Conservation (phyloP, 306 rosid species). For the Rosa rugosa region DNA sequence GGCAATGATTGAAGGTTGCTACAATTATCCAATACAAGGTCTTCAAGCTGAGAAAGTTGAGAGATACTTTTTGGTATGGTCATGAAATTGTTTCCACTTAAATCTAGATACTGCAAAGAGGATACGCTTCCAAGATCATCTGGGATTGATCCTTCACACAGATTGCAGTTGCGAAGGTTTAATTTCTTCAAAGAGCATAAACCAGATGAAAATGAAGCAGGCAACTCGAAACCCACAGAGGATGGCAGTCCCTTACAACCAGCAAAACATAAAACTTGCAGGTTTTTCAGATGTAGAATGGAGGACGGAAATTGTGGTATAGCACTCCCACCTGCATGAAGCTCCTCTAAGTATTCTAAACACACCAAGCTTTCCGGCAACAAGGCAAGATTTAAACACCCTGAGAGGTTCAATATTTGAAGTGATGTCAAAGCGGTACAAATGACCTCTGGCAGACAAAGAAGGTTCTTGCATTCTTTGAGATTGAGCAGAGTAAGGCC, state of each 20-base stretch:
- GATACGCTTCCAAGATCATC: constrained; percentile 1
- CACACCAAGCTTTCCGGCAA: constrained; percentile 22
- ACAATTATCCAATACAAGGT: constrained; percentile 14
- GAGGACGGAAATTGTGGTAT: constrained; percentile 14
- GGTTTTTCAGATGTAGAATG: constrained; percentile 13
- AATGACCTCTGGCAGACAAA: constrained; percentile 3
- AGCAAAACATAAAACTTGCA: not conserved
- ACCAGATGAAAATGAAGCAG: not conserved
- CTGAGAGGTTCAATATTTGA: constrained; percentile 6
- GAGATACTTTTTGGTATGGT: constrained; percentile 22
- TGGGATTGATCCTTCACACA: constrained; percentile 14
- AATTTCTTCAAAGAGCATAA: not conserved
- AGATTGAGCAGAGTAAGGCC: constrained; percentile 14
- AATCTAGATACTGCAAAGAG: constrained; percentile 14
- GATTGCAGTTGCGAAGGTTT: constrained; percentile 16
- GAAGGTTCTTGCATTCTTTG: constrained; percentile 3
- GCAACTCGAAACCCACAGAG: not conserved
- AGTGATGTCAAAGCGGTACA: constrained; percentile 15
- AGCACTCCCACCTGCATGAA: constrained; percentile 7
- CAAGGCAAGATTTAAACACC: constrained; percentile 7
- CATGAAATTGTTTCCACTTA: constrained; percentile 7
- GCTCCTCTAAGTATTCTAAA: constrained; percentile 17
- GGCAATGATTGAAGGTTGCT: constrained; percentile 14
- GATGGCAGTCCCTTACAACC: constrained; percentile 17
- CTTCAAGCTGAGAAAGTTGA: constrained; percentile 24